Evolutionary conservation across 2,329 filamentous ascomycete species (phyloP).

Genomic region (Alternaria tenuissima): DNA sequence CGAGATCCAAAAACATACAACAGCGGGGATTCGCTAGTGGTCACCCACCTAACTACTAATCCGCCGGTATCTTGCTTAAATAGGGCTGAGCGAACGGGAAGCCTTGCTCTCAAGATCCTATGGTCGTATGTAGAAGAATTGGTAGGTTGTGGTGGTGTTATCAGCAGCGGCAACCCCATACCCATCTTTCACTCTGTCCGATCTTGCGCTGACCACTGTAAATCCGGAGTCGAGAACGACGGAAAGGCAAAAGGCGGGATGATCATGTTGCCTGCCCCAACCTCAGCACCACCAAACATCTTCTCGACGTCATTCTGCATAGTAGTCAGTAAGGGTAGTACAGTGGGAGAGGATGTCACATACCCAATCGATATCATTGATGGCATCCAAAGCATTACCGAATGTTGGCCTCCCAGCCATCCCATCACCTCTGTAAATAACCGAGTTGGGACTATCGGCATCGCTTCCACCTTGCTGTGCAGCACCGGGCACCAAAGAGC

Average conservation of each 20-base stretch:
- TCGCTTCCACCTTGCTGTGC: constrained; percentile 6
- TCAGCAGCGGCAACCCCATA: not conserved
- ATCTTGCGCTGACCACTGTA: constrained; percentile 29
- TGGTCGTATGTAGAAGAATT: not conserved
- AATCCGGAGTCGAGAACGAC: constrained; percentile 33
- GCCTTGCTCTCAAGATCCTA: not conserved
- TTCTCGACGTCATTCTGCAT: constrained; percentile 57
- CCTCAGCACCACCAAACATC: constrained; percentile 52
- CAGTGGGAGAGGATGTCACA: constrained; percentile 40
- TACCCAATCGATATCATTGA: constrained; percentile 72
- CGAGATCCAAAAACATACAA: not conserved
- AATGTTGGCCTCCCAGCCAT: constrained; percentile 7
- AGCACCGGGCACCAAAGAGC: not conserved
- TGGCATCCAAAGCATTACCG: constrained; percentile 34
- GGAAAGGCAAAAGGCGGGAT: constrained; percentile 50
- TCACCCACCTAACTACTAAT: not conserved
- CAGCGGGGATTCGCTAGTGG: not conserved
- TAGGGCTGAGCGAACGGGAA: not conserved
- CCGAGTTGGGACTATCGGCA: constrained; percentile 7
- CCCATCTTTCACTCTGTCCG: not conserved
- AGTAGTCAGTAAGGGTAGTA: constrained; percentile 5
- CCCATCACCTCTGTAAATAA: constrained; percentile 1
- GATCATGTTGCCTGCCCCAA: constrained; percentile 37
- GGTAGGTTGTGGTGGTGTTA: not conserved
- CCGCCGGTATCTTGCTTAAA: not conserved